A percentile compares a stretch with the other conserved stretches of the same genome.
Conservation (phyloP, 1,139 yeast genomes). For the Scheffersomyces titani region DNA sequence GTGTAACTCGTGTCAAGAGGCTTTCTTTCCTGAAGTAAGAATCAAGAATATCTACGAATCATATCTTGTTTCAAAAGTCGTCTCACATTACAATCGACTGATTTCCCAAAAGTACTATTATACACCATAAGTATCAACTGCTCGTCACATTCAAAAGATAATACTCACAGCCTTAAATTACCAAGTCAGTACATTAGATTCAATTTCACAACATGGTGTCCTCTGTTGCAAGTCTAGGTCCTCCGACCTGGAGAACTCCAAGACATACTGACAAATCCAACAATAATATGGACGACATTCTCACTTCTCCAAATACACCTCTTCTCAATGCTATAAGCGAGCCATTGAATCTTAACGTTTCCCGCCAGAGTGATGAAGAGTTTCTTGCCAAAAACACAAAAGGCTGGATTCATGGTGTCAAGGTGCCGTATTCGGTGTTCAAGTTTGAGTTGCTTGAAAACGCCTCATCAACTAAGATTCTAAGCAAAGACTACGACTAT, state of each 20-base stretch:
- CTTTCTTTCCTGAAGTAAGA: no score
- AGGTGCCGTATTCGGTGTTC: slow-evolving; percentile 29
- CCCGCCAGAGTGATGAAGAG: slow-evolving; percentile 1
- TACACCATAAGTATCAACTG: no score
- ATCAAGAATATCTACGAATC: no score
- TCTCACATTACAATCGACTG: no score
- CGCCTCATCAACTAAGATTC: slow-evolving; percentile 16
- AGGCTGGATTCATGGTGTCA: slow-evolving; percentile 31
- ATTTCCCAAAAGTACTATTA: no score
- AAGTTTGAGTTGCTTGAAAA: slow-evolving; percentile 21
- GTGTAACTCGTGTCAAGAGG: no score
- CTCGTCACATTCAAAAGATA: not conserved
- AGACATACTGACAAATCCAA: not conserved
- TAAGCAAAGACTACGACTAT: slow-evolving; percentile 19
- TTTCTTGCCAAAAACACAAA: slow-evolving; percentile 2
- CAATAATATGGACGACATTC: not conserved
- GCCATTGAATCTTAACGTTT: not conserved
- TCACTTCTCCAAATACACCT: not conserved
- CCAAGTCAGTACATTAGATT: no score
- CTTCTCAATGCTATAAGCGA: not conserved
- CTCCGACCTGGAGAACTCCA: not conserved
- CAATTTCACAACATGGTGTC: not conserved
- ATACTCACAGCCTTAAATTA: no score
- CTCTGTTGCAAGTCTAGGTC: not conserved
- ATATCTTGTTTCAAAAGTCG: no score